Conservation (phyloP, 164 flowering plant genomes). For the Aristolochia contorta region DNA sequence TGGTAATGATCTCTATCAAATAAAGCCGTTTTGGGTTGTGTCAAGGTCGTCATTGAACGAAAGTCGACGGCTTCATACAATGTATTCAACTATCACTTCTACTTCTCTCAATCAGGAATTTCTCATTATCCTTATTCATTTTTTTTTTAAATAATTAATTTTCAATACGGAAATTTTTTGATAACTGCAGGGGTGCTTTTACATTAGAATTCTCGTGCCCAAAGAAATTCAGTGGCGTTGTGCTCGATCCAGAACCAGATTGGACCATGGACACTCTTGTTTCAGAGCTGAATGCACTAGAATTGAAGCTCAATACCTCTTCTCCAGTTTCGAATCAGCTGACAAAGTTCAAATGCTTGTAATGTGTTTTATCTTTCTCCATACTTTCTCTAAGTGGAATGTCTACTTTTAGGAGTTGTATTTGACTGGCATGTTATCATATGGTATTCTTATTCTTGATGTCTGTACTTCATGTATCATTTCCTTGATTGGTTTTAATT, state of each 20-base stretch:
- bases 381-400: neutral
- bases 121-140: too few relatives aligned
- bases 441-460: neutral
- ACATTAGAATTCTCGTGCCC: conserved; percentile 1
- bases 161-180: neutral
- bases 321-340: neutral
- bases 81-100: too few relatives aligned
- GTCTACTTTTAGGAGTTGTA: neutral
- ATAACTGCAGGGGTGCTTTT: neutral
- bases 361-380: neutral
- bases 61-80: too few relatives aligned
- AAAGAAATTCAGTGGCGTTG: neutral
- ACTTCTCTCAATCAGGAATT: too few relatives aligned
- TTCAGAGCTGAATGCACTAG: conserved; percentile 3
- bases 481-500: too few relatives aligned
- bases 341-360: neutral
- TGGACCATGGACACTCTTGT: conserved; percentile 3
- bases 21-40: too few relatives aligned
- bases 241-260: neutral
- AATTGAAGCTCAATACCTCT: conserved; percentile 1
- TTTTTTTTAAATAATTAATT: too few relatives aligned
- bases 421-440: neutral
- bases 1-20: too few relatives aligned
- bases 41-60: too few relatives aligned
- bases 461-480: neutral